Evolutionary conservation across 164 flowering plant species (phyloP).

Genomic region (Tetracentron sinense): DNA sequence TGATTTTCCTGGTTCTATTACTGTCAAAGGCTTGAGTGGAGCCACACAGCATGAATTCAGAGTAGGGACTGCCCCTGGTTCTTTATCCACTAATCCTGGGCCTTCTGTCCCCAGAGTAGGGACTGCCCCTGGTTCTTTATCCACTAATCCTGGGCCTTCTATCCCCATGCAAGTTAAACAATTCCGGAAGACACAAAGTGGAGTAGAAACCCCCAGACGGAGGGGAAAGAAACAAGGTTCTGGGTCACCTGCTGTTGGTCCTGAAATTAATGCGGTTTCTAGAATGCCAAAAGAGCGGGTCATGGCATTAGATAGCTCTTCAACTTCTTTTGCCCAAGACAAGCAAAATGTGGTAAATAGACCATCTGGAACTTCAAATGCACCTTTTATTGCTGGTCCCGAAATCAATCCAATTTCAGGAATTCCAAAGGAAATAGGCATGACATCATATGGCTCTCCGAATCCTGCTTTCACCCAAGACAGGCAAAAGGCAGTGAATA

Average conservation of each 20-base stretch:
- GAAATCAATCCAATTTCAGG: neutral
- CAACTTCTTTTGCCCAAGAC: conserved; percentile 15
- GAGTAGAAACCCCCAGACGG: conserved; percentile 46
- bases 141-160: conserved; percentile 12
- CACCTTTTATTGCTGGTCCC: neutral
- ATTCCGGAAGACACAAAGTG: conserved; percentile 38
- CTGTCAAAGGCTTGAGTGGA: conserved; percentile 23
- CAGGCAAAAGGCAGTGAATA: neutral
- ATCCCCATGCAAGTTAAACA: conserved; percentile 35
- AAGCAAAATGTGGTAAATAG: conserved; percentile 9
- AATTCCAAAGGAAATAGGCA: neutral
- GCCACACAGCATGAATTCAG: conserved; percentile 19
- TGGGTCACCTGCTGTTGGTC: conserved; percentile 8
- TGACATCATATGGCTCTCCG: neutral
- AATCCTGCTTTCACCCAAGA: neutral
- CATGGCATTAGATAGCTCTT: conserved; percentile 10
- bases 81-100: conserved; percentile 6
- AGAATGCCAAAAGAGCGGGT: conserved; percentile 5
- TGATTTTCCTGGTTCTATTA: conserved; percentile 18
- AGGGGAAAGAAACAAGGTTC: conserved; percentile 49
- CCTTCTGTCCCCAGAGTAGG: conserved; percentile 18
- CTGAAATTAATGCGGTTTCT: conserved; percentile 14
- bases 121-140: conserved; percentile 16
- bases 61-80: conserved; percentile 17
- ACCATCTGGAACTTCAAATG: neutral